phyloP scores from a whole-genome alignment of 169 alveolate genomes.

The Plasmodium coatneyi region DNA sequence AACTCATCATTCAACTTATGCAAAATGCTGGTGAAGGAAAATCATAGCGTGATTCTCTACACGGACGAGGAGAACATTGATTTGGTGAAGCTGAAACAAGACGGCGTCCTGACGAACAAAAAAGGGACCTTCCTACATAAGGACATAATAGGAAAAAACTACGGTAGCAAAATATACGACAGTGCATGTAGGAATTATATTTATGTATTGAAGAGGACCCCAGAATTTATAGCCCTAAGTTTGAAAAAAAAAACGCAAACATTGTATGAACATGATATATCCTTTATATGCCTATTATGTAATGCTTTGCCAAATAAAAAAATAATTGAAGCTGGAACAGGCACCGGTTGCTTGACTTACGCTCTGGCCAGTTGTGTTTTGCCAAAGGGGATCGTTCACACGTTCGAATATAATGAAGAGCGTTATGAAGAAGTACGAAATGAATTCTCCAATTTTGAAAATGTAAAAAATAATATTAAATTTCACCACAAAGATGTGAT shows the following conservation, averaged over 20 bases:
- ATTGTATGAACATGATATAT: slow-evolving; percentile 92
- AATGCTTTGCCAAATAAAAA: slow-evolving; percentile 90
- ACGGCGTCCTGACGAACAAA: slow-evolving; percentile 20
- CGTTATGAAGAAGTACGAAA: slow-evolving; percentile 84
- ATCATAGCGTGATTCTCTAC: slow-evolving; percentile 55
- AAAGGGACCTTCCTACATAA: slow-evolving; percentile 71
- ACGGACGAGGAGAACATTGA: slow-evolving; percentile 44
- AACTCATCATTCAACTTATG: neutral
- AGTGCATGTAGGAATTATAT: slow-evolving; percentile 35
- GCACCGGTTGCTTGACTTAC: slow-evolving; percentile 92
- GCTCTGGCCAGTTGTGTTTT: slow-evolving; percentile 87
- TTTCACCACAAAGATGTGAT: slow-evolving; percentile 87
- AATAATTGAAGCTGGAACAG: slow-evolving; percentile 93
- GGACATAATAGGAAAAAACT: slow-evolving; percentile 70
- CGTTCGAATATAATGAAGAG: slow-evolving; percentile 91
- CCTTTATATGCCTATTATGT: slow-evolving; percentile 88
- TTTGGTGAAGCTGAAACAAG: slow-evolving; percentile 26
- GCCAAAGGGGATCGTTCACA: slow-evolving; percentile 89
- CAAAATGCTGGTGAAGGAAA: slow-evolving; percentile 29
- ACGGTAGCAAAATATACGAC: slow-evolving; percentile 78
- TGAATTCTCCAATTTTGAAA: slow-evolving; percentile 75
- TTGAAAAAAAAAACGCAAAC: slow-evolving; percentile 90
- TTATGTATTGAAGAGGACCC: slow-evolving; percentile 75
- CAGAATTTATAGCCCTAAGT: slow-evolving; percentile 85
- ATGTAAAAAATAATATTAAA: slow-evolving; percentile 33